phyloP scores from a whole-genome alignment of 768 basidiomycete species.

The Tylopilus rubrobrunneus region DNA sequence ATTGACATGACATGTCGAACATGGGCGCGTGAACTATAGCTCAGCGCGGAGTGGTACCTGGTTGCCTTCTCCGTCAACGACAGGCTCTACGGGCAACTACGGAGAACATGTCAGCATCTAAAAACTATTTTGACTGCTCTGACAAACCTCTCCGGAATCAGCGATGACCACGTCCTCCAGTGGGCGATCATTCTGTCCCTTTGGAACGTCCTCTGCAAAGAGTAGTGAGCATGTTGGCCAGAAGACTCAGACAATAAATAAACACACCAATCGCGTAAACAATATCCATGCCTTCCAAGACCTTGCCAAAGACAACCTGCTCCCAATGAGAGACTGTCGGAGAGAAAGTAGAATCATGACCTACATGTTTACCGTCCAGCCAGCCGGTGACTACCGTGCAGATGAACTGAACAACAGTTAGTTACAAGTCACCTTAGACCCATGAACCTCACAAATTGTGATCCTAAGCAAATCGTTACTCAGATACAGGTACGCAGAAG shows the following conservation, averaged over 20 bases:
- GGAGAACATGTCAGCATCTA: conserved; percentile 4
- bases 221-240: conserved; percentile 8
- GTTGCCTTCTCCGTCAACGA: conserved; percentile 62
- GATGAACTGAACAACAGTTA: conserved; percentile 66
- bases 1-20: conserved; percentile 45
- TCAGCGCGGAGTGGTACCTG: conserved; percentile 95
- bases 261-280: conserved; percentile 69
- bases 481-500: background rate
- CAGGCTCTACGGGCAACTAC: conserved; percentile 52
- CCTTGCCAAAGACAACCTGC: conserved; percentile 90
- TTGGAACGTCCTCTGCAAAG: conserved; percentile 67
- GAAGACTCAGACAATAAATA: background rate
- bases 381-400: conserved; percentile 83
- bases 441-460: conserved; percentile 70
- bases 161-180: conserved; percentile 72
- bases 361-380: conserved; percentile 87
- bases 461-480: conserved; percentile 44
- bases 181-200: conserved; percentile 70
- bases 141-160: conserved; percentile 81
- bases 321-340: conserved; percentile 2
- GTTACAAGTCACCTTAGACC: background rate
- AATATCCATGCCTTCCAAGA: conserved; percentile 90
- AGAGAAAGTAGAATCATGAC: conserved; percentile 13
- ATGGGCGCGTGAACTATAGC: conserved; percentile 59
- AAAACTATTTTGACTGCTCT: conserved; percentile 9